These are phyloP conservation scores for Barbatosphaeria neglecta DNA, from an alignment of 495 filamentous ascomycete species.

Conservation along the genomic window DNA sequence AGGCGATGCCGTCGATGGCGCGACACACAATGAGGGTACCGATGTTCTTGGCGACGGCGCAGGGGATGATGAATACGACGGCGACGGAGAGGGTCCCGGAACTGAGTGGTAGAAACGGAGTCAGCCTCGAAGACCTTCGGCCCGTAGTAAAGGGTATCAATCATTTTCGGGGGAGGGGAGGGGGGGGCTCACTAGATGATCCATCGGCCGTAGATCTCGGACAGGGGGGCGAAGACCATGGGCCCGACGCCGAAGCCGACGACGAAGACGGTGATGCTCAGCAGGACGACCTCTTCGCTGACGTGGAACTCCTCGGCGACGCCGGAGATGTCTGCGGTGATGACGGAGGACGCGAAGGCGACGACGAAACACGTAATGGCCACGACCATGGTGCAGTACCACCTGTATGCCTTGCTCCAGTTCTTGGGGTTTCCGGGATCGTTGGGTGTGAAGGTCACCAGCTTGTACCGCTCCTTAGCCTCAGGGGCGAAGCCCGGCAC, in stretches of 20 bases:
- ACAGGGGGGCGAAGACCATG: constrained; percentile 72
- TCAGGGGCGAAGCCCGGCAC: constrained; percentile 35
- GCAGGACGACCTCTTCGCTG: constrained; percentile 51
- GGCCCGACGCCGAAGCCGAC: constrained; percentile 72
- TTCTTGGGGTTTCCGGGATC: constrained; percentile 62
- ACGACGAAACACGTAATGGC: constrained; percentile 54
- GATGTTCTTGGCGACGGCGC: constrained; percentile 64
- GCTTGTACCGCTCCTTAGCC: constrained; percentile 41
- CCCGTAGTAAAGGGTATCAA: too few relatives aligned
- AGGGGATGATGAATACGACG: constrained; percentile 67
- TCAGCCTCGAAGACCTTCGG: too few relatives aligned
- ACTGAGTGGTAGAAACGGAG: constrained; percentile 5
- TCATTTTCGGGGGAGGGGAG: not conserved
- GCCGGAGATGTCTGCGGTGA: constrained; percentile 56
- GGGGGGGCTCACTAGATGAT: constrained; percentile 44
- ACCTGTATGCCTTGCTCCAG: constrained; percentile 51
- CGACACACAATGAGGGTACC: constrained; percentile 61
- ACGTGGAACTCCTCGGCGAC: constrained; percentile 50
- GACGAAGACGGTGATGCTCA: constrained; percentile 64
- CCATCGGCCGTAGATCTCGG: constrained; percentile 57
- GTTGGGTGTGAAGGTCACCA: constrained; percentile 58
- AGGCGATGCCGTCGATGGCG: constrained; percentile 67
- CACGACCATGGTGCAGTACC: constrained; percentile 59
- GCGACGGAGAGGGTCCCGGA: constrained; percentile 49
- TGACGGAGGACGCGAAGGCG: constrained; percentile 50